Evolutionary conservation across 768 basidiomycete genomes (phyloP), one percentile per base, ranked within the genome.

Genomic region (Rhodotorula toruloides): DNA sequence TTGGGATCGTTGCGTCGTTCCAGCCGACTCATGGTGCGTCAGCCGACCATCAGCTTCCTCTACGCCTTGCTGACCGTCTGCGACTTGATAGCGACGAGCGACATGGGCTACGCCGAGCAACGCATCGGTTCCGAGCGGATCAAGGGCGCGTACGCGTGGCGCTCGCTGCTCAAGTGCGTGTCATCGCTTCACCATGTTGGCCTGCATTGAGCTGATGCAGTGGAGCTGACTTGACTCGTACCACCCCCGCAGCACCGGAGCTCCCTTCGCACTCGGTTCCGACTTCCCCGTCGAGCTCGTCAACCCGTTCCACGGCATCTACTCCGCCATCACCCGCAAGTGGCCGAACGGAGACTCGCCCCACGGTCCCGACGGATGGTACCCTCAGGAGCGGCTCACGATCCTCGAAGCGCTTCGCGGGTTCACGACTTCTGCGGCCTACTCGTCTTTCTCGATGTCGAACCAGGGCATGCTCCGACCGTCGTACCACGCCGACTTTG

Each of bases 231-330:
- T 60, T 82, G 74, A n/a, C 16, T 16, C 42, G 52, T 32, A 6
- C 29, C 63, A n/a, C 17, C 34, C 50, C 7, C 1, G 32, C 55
- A 80, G 78, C 4, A 62, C 65, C 34, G 79, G 79, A 12, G 77
- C 78, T 2, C 71, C 85, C 21, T 81, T 93, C 4, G 86, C 91
- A 0, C 81, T 97, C 3, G 93, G 94, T 4, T 90, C 91, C 5
- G 93, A 97, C 76, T 96, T 97, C 77, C 94, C 94, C 0, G 86
- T 97, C 6, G 93, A 97, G 77, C 83, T 84, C 16, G 86, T 94
- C 58, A 90, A 94, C 74, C 93, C 94, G 0, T 79, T 97, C 40
- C 79, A 88, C 6, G 90, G 90, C 0, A 93, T 96, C 77, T 91
- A 92, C 72, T 91, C 94, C 10, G 90, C 91, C 0, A 82, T 91